These are phyloP conservation scores for Calophaca sinica DNA, from an alignment of 306 rosid genomes.

Conservation along the genomic window DNA sequence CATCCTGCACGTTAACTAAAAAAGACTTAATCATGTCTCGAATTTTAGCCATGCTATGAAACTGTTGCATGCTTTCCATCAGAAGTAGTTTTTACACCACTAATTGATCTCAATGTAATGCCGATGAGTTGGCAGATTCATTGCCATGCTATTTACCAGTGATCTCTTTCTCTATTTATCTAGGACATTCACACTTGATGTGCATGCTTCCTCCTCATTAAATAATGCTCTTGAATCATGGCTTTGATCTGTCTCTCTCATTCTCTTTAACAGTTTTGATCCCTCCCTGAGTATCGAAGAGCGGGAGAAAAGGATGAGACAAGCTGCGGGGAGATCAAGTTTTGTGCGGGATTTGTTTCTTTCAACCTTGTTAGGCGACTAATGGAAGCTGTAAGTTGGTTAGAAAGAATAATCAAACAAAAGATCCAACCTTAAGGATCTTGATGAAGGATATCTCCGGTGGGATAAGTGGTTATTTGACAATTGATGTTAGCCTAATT, in stretches of 20 bases:
- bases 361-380: slow-evolving; percentile 69
- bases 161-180: neutral
- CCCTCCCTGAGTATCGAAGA: slow-evolving; percentile 88
- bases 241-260: slow-evolving; percentile 17
- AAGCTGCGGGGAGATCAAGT: slow-evolving; percentile 86
- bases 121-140: neutral
- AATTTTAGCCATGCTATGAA: neutral
- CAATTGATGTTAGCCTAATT: slow-evolving; percentile 42
- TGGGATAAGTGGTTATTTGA: slow-evolving; percentile 49
- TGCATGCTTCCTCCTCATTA: slow-evolving; percentile 1
- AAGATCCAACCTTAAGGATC: slow-evolving; percentile 49
- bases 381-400: slow-evolving; percentile 52
- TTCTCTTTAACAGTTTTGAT: slow-evolving; percentile 72
- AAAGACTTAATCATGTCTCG: neutral
- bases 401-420: slow-evolving; percentile 45
- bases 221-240: slow-evolving; percentile 12
- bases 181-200: slow-evolving; percentile 12
- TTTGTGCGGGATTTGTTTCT: slow-evolving; percentile 90
- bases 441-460: slow-evolving; percentile 46
- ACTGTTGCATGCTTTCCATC: slow-evolving; percentile 4
- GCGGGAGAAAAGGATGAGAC: slow-evolving; percentile 78
- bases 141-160: neutral
- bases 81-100: neutral
- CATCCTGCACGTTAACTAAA: neutral
- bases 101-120: too few relatives aligned